phyloP scores from a whole-genome alignment of 495 filamentous ascomycete species.

The Geoglossum glabrum region DNA sequence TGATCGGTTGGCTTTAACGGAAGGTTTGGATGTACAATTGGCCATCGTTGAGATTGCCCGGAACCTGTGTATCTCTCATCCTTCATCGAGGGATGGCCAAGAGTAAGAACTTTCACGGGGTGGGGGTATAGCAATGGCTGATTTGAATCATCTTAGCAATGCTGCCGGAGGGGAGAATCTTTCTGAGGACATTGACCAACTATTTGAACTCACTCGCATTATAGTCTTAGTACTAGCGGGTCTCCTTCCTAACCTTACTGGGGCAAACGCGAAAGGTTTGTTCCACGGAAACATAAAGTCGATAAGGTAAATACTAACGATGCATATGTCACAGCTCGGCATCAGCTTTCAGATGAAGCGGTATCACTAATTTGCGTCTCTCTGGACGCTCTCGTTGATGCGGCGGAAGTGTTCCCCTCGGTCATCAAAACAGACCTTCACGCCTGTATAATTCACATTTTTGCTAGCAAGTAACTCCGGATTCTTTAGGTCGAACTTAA shows the following conservation, averaged over 20 bases:
- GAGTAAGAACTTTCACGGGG: conserved; percentile 15
- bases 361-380: conserved; percentile 58
- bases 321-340: conserved; percentile 27
- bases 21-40: conserved; percentile 70
- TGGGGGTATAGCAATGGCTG: neutral
- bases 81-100: conserved; percentile 54
- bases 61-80: conserved; percentile 74
- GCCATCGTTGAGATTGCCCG: conserved; percentile 86
- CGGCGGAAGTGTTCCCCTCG: conserved; percentile 81
- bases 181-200: conserved; percentile 90
- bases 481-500: neutral
- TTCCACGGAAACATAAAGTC: neutral
- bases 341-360: conserved; percentile 62
- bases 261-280: conserved; percentile 30
- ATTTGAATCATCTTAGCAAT: neutral
- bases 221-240: conserved; percentile 84
- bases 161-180: conserved; percentile 34
- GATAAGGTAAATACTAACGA: neutral
- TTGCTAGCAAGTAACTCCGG: conserved; percentile 33
- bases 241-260: conserved; percentile 68
- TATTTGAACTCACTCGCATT: conserved; percentile 89
- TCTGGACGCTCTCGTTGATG: conserved; percentile 75
- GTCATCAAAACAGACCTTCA: conserved; percentile 95
- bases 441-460: conserved; percentile 92
- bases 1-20: conserved; percentile 80